Percentiles rank a stretch among this genome's conserved stretches.
These are phyloP conservation scores for Castanea mollissima DNA, from an alignment of 306 rosid species.

Conservation along the genomic window DNA sequence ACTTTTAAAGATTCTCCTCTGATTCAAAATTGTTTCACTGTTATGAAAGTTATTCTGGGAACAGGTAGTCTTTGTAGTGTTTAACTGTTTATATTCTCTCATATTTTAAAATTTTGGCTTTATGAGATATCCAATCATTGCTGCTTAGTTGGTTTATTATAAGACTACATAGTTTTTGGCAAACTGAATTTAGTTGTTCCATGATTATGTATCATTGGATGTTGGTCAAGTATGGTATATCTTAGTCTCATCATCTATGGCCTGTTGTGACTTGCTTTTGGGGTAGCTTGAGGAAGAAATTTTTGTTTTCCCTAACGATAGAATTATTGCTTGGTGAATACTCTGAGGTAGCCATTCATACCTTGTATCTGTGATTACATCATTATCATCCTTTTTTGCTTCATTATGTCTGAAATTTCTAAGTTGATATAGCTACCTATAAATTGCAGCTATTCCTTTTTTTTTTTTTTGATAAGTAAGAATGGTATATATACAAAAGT, in stretches of 20 bases:
- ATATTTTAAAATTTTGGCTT: background rate
- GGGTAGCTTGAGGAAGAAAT: background rate
- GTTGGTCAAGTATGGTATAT: background rate
- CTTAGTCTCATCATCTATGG: background rate
- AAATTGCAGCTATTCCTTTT: background rate
- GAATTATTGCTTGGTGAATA: background rate
- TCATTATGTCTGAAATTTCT: background rate
- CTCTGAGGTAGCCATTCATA: background rate
- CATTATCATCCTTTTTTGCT: background rate
- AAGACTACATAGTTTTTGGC: background rate
- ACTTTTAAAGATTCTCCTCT: background rate
- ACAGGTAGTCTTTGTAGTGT: background rate
- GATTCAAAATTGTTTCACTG: background rate
- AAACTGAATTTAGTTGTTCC: conserved; percentile 4
- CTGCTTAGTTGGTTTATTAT: conserved; percentile 9
- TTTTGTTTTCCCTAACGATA: background rate
- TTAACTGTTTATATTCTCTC: conserved; percentile 6
- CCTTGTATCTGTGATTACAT: background rate
- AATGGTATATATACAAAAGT: no score
- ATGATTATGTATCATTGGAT: background rate
- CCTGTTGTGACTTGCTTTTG: background rate
- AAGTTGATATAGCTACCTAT: background rate
- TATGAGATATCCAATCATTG: background rate
- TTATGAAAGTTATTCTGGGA: conserved; percentile 10
- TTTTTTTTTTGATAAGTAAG: no score